Evolutionary conservation across 345 rosid species (phyloP), one percentile per base, ranked within the genome.

Genomic region (Melastoma malabathricum): DNA sequence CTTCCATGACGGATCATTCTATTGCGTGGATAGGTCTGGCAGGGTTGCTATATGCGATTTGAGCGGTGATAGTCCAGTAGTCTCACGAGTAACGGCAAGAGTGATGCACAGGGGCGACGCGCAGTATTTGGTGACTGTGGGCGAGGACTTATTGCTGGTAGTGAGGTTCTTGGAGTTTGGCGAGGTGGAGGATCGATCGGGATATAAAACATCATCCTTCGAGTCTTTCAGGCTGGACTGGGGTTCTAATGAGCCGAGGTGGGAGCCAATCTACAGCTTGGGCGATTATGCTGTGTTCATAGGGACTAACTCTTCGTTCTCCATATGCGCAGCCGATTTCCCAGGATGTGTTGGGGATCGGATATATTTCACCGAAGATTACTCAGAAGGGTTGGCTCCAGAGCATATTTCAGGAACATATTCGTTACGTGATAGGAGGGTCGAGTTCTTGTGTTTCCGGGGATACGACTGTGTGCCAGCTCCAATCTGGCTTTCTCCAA

Each of bases 331-430:
- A 10, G 58, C 68, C 0, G 77, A 75, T 58, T 79, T 74, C 61
- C 64, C 74, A 1, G 76, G 81, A 12, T 68, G 81, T 51, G 18
- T 13, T 13, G 75, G 65, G 43, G 59, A 79, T 44, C 66, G 75
- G 39, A 65, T 82, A 55, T 76, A 76, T 56, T 82, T 47, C 48
- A 76, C 83, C 0, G 79, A 82, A 61, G 83, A 76, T 57, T 72
- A 67, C 60, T 70, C 72, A 13, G 73, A 75, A 57, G 34, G 79
- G 71, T 22, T 70, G 63, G 2, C 56, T 46, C 52, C 62, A 45
- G 77, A 71, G 39, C 70, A 67, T 50, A 85, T 76, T 72, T 41
- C 67, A 29, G 89, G 89, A 31, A 68, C 79, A 51, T 82, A 66
- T 68, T 71, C 56, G 52, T 43, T 76, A 23, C 18, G 19, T 22